Conservation (phyloP, 805 yeast species). For the Torulaspora gathmanii region DNA sequence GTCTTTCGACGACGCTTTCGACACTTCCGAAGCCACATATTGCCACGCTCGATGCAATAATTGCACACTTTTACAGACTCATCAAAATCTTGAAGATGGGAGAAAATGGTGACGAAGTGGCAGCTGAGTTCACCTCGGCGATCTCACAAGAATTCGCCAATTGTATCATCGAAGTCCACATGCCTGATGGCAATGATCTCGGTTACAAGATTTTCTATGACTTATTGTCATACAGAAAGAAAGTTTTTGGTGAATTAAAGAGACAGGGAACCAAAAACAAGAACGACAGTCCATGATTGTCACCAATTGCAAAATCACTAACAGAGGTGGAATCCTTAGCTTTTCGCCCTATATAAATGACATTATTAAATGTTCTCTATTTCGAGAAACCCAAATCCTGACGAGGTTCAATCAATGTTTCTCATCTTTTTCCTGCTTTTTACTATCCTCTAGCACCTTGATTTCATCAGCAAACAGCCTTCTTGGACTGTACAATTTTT, state of each 20-base stretch:
- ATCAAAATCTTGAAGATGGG: constrained; percentile 49
- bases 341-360: constrained; percentile 1
- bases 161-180: constrained; percentile 45
- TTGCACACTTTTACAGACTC: constrained; percentile 67
- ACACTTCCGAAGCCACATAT: constrained; percentile 66
- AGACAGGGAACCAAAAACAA: constrained; percentile 21
- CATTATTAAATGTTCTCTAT: not conserved
- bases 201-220: constrained; percentile 58
- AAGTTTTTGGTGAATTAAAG: constrained; percentile 62
- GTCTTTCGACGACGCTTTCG: constrained; percentile 59
- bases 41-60: constrained; percentile 76
- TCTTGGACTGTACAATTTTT: constrained; percentile 27
- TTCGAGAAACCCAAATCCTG: not conserved
- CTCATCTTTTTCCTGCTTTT: constrained; percentile 1
- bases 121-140: constrained; percentile 39
- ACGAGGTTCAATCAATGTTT: not conserved
- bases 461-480: constrained; percentile 25
- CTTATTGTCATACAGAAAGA: constrained; percentile 52
- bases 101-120: constrained; percentile 35
- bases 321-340: not conserved
- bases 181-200: constrained; percentile 54
- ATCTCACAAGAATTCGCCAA: constrained; percentile 64
- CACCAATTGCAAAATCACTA: not conserved
- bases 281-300: constrained; percentile 5
- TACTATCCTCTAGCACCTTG: constrained; percentile 8